A percentile compares a stretch with the other conserved stretches of the same genome.
These are phyloP conservation scores for Yamadazyma kanchanaburiensis DNA, from an alignment of 1,139 yeast genomes.

Conservation along the genomic window DNA sequence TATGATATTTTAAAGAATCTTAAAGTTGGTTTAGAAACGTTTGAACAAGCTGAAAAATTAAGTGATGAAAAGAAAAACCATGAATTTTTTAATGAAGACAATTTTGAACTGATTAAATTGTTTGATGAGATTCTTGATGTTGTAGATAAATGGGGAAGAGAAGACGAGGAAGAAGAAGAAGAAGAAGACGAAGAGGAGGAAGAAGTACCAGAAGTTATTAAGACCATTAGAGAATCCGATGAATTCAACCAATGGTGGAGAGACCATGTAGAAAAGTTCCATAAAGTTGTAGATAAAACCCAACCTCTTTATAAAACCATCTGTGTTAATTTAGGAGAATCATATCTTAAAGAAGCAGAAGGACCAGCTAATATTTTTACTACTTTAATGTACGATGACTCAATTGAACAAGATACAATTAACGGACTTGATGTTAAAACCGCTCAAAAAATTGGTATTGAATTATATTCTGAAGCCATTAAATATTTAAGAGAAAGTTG, in stretches of 20 bases:
- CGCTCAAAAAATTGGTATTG: conserved; percentile 50
- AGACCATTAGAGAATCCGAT: conserved; percentile 41
- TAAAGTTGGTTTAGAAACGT: conserved; percentile 21
- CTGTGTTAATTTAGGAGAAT: conserved; percentile 55
- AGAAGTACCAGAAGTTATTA: conserved; percentile 48
- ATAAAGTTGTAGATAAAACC: conserved; percentile 15
- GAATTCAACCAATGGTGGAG: conserved; percentile 56
- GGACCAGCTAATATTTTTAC: conserved; percentile 55
- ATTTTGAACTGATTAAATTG: conserved; percentile 50
- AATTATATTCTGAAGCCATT: conserved; percentile 54
- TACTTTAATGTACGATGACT: conserved; percentile 54
- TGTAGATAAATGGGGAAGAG: conserved; percentile 62
- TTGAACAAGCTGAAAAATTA: conserved; percentile 41
- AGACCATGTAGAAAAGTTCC: conserved; percentile 44
- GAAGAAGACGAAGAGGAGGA: conserved; percentile 37
- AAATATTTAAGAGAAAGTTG: conserved; percentile 55
- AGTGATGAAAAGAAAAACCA: conserved; percentile 25
- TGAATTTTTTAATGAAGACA: conserved; percentile 32
- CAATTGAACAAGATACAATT: conserved; percentile 35
- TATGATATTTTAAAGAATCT: neutral
- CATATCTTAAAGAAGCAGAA: conserved; percentile 62
- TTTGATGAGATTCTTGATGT: conserved; percentile 66
- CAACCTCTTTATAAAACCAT: conserved; percentile 18
- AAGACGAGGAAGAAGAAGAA: conserved; percentile 39
- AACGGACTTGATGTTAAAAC: conserved; percentile 38